A percentile compares a stretch with the other conserved stretches of the same genome.
Conservation (phyloP, 176 grass and related monocot genomes). For the Carex scoparia region DNA sequence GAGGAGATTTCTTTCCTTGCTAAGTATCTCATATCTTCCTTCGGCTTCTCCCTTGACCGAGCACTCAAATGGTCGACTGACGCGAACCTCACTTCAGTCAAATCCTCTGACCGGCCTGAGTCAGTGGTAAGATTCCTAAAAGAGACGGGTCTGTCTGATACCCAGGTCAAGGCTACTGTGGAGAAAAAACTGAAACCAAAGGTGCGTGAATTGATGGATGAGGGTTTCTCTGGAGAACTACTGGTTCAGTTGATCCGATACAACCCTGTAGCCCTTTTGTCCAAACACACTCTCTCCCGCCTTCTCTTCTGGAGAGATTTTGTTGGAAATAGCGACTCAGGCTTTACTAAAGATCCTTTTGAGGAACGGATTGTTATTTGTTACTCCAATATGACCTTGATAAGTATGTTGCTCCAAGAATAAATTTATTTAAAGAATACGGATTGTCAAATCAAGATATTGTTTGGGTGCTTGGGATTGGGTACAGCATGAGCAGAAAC, state of each 20-base stretch:
- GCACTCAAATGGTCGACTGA: too few species aligned
- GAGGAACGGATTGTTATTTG: neutral
- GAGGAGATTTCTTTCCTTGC: neutral
- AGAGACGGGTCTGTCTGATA: neutral
- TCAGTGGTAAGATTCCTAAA: too few species aligned
- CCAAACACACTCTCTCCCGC: neutral
- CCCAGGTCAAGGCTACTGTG: neutral
- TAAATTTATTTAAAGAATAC: conserved; percentile 1
- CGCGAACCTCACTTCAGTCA: too few species aligned
- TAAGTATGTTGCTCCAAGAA: neutral
- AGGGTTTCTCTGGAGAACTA: neutral
- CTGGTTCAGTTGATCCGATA: conserved; percentile 9
- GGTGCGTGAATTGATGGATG: neutral
- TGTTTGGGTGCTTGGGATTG: neutral
- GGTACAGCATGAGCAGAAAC: neutral
- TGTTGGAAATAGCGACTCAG: neutral
- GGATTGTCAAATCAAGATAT: neutral
- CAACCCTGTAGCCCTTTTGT: neutral
- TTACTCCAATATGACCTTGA: neutral
- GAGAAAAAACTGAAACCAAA: conserved; percentile 18
- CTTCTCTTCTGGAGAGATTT: conserved; percentile 20
- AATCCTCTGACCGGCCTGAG: too few species aligned
- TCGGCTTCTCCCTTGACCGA: too few species aligned
- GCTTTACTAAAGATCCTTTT: conserved; percentile 3
- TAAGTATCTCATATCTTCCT: conserved; percentile 16